These are phyloP conservation scores for Rhodofomes roseus DNA, from an alignment of 1,284 basidiomycete genomes.

Conservation along the genomic window DNA sequence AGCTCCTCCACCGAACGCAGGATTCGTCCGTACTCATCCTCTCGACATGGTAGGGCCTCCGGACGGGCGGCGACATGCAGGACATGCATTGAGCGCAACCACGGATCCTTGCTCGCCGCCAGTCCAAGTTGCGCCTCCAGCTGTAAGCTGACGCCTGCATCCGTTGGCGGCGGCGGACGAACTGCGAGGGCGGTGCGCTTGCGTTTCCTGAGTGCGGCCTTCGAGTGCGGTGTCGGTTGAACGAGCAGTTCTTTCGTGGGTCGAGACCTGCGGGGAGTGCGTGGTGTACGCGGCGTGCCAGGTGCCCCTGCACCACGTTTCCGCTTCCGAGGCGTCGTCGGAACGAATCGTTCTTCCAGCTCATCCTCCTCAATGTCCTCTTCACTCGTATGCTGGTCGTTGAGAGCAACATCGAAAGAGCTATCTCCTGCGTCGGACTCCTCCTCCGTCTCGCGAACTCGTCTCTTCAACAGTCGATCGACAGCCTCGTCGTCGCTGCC, in stretches of 20 bases:
- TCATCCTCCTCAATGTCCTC: conserved; percentile 17
- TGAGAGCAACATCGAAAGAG: not conserved
- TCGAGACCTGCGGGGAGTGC: conserved; percentile 21
- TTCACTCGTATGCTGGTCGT: conserved; percentile 8
- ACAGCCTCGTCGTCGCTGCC: not conserved
- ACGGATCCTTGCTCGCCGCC: conserved; percentile 68
- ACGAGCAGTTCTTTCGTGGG: conserved; percentile 30
- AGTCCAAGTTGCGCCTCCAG: conserved; percentile 10
- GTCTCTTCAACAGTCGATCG: not conserved
- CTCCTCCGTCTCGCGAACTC: not conserved
- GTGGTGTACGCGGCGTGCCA: conserved; percentile 18
- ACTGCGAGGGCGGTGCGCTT: conserved; percentile 32
- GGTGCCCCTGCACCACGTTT: conserved; percentile 18
- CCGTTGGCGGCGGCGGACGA: conserved; percentile 32
- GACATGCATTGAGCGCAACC: conserved; percentile 81
- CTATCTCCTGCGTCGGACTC: not conserved
- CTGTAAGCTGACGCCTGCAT: conserved; percentile 30
- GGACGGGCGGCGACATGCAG: conserved; percentile 94
- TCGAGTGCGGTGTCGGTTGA: conserved; percentile 67
- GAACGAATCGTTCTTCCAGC: not conserved
- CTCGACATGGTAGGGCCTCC: conserved; percentile 86
- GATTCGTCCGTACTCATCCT: conserved; percentile 82
- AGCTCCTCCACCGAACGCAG: conserved; percentile 80
- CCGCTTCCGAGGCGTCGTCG: conserved; percentile 16
- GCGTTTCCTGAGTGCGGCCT: conserved; percentile 48